Evolutionary conservation across 1,284 basidiomycete genomes (phyloP).

Genomic region (Sutorius eximius): DNA sequence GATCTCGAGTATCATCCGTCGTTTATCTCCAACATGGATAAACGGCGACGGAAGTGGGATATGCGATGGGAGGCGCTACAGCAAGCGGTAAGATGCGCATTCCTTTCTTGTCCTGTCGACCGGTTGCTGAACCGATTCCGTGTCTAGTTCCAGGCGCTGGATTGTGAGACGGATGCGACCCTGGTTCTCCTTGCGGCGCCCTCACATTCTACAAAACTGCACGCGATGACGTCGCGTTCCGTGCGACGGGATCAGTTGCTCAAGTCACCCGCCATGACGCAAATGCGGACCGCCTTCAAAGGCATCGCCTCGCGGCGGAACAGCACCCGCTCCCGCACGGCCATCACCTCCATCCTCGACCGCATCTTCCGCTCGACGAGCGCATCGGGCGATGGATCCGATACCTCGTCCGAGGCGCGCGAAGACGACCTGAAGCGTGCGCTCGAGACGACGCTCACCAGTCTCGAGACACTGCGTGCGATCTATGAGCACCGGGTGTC

Average conservation of each 20-base stretch:
- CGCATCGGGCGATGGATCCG: conserved; percentile 52
- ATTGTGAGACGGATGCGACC: conserved; percentile 76
- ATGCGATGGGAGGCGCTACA: conserved; percentile 69
- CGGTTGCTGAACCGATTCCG: background rate
- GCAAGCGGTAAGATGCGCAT: conserved; percentile 51
- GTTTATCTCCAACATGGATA: conserved; percentile 63
- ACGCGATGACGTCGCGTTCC: conserved; percentile 63
- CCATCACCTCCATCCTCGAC: conserved; percentile 52
- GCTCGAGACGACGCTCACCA: conserved; percentile 62
- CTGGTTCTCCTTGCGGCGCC: conserved; percentile 72
- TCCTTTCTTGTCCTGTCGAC: background rate
- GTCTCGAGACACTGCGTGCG: conserved; percentile 56
- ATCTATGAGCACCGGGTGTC: conserved; percentile 68
- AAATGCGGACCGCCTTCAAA: conserved; percentile 56
- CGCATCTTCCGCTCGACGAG: conserved; percentile 48
- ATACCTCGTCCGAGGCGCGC: conserved; percentile 46
- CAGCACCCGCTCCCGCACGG: conserved; percentile 43
- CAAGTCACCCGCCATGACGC: conserved; percentile 49
- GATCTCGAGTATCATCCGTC: conserved; percentile 75
- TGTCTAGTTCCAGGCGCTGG: conserved; percentile 68
- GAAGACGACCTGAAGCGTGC: conserved; percentile 66
- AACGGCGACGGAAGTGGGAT: conserved; percentile 69
- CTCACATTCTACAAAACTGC: conserved; percentile 63
- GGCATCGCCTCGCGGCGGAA: conserved; percentile 59
- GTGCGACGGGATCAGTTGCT: conserved; percentile 57